Evolutionary conservation across 140 eudicot species (phyloP).

Genomic region (Cichorium intybus): DNA sequence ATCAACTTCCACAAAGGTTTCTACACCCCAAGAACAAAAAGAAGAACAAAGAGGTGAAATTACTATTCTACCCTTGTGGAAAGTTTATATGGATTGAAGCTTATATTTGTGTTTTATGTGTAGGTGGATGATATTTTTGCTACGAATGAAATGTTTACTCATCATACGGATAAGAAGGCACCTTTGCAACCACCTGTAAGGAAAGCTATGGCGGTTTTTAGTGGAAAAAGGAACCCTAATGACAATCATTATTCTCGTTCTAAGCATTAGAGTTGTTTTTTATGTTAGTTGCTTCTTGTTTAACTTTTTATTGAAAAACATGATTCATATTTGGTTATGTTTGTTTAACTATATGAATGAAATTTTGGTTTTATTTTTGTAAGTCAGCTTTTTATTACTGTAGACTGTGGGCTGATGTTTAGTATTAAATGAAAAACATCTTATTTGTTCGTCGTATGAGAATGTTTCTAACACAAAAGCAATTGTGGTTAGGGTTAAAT

Average conservation of each 20-base stretch:
- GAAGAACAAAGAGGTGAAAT: constrained; percentile 71
- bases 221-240: constrained; percentile 91
- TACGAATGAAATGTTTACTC: constrained; percentile 56
- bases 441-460: too few species aligned
- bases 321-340: constrained; percentile 4
- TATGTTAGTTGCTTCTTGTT: background rate
- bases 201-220: constrained; percentile 74
- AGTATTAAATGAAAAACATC: too few species aligned
- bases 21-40: constrained; percentile 78
- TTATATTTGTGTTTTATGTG: background rate
- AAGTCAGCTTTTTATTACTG: background rate
- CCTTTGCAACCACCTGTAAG: constrained; percentile 86
- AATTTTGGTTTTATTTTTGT: constrained; percentile 23
- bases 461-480: too few species aligned
- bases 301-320: background rate
- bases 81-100: background rate
- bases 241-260: constrained; percentile 81
- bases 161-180: constrained; percentile 70
- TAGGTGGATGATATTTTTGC: constrained; percentile 68
- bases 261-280: constrained; percentile 41
- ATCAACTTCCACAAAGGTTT: constrained; percentile 76
- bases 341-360: constrained; percentile 8
- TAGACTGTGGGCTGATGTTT: too few species aligned
- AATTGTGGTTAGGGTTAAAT: too few species aligned
- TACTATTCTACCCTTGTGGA: background rate